Evolutionary conservation across 1,139 yeast species (phyloP).

Genomic region (Diutina siamensis): DNA sequence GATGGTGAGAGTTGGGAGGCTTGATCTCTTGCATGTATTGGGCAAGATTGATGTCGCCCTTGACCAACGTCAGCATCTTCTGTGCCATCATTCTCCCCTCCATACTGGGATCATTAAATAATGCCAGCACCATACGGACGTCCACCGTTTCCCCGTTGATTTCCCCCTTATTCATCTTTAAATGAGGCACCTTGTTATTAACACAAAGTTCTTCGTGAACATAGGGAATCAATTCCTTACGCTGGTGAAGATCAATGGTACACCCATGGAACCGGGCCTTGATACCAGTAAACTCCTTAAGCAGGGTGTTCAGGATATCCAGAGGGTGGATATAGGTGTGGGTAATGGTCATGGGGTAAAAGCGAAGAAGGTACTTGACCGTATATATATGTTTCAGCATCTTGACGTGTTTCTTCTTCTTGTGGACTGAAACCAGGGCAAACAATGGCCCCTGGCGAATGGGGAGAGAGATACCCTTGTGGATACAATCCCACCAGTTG

Average conservation of each 20-base stretch:
- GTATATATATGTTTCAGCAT: constrained; percentile 74
- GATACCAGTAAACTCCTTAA: constrained; percentile 45
- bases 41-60: not conserved
- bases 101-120: constrained; percentile 39
- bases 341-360: constrained; percentile 64
- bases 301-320: not conserved
- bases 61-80: not conserved
- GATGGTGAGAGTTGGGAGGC: not conserved
- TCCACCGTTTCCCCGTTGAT: constrained; percentile 63
- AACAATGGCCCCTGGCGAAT: constrained; percentile 64
- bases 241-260: constrained; percentile 73
- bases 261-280: constrained; percentile 63
- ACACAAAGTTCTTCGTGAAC: constrained; percentile 46
- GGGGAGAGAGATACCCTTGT: constrained; percentile 63
- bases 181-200: constrained; percentile 36
- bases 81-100: not conserved
- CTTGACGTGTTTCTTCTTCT: constrained; percentile 33
- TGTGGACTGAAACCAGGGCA: constrained; percentile 14
- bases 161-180: constrained; percentile 71
- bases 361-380: constrained; percentile 63
- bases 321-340: constrained; percentile 23
- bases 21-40: not conserved
- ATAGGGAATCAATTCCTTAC: constrained; percentile 57
- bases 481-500: constrained; percentile 75
- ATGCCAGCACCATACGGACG: constrained; percentile 57